These are phyloP conservation scores for Phascolomyces articulosus DNA, from an alignment of 371 early-diverging fungal species.

Conservation along the genomic window DNA sequence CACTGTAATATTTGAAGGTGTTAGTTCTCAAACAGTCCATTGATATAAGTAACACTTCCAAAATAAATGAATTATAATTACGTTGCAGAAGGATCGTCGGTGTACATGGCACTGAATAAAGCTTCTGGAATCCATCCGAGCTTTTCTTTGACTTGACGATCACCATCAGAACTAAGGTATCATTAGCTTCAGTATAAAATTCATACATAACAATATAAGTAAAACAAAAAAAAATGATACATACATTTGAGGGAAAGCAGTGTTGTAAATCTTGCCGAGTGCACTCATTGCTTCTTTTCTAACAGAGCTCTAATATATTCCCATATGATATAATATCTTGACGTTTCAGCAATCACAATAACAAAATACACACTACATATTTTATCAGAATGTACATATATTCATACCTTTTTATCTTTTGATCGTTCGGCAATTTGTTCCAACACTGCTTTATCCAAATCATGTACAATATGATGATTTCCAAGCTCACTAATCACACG, in stretches of 20 bases:
- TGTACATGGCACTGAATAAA: slow-evolving; percentile 77
- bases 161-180: not conserved
- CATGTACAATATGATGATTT: slow-evolving; percentile 49
- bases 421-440: slow-evolving; percentile 74
- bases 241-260: slow-evolving; percentile 72
- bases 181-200: no score
- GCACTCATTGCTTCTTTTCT: slow-evolving; percentile 78
- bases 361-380: not conserved
- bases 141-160: slow-evolving; percentile 29
- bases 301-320: slow-evolving; percentile 45
- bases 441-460: slow-evolving; percentile 64
- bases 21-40: no score
- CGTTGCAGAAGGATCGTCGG: slow-evolving; percentile 79
- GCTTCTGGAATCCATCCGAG: slow-evolving; percentile 85
- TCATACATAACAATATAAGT: slow-evolving; percentile 2
- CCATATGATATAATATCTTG: not conserved
- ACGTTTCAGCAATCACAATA: not conserved
- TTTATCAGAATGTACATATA: no score
- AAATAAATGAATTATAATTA: slow-evolving; percentile 20
- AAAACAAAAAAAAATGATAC: no score
- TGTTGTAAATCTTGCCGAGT: slow-evolving; percentile 71
- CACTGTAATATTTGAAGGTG: slow-evolving; percentile 15
- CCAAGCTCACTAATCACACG: slow-evolving; percentile 70
- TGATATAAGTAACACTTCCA: no score
- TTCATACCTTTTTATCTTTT: slow-evolving; percentile 84